Base-by-base conservation (phyloP, 805 yeast genomes). In the Pichia sporocuriosa region DNA sequence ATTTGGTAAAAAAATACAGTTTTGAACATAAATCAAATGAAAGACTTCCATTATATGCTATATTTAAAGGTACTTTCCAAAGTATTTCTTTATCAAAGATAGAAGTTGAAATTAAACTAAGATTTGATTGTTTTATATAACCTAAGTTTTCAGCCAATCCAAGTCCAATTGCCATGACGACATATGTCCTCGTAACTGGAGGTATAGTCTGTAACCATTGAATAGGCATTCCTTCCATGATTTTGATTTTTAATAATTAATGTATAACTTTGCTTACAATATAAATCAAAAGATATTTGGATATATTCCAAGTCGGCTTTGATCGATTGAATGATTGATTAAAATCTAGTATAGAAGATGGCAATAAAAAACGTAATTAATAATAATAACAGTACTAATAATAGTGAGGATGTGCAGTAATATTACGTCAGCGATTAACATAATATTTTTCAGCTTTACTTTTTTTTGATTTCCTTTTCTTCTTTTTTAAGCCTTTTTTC, bases 191-290 rank as follows among this genome's bases (percentile, higher is more conserved):
- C 4, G 78, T 73, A 17, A 72, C 71, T 2, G 72, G 68, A 4
- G 77, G 77, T 2, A 68, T 56, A 31, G 66, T 70, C 54, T 57
- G 61, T 28, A 68, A 30, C 67, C 66, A 62, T 38, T 69, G 69
- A 17, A 66, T 35, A 3, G 70, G 69, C 32, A 66, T 45, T 44
- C 59, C 61, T 22, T 59, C 66, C 67, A 63, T n/a, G n/a, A n/a
- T n/a, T n/a, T 62, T 21, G 4, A 12, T 7, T 26, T 11, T 34
- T 8, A n/a, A n/a, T n/a, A 10, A n/a, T n/a, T 35, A n/a, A n/a
- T n/a, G n/a, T n/a, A n/a, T n/a, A n/a, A n/a, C n/a, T n/a, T n/a
- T n/a, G n/a, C n/a, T n/a, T n/a, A n/a, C n/a, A n/a, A n/a, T n/a
- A n/a, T n/a, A n/a, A n/a, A n/a, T n/a, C n/a, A n/a, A n/a, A n/a